Evolutionary conservation across 495 filamentous ascomycete species (phyloP).

Genomic region (Xanthoparmelia taractica): DNA sequence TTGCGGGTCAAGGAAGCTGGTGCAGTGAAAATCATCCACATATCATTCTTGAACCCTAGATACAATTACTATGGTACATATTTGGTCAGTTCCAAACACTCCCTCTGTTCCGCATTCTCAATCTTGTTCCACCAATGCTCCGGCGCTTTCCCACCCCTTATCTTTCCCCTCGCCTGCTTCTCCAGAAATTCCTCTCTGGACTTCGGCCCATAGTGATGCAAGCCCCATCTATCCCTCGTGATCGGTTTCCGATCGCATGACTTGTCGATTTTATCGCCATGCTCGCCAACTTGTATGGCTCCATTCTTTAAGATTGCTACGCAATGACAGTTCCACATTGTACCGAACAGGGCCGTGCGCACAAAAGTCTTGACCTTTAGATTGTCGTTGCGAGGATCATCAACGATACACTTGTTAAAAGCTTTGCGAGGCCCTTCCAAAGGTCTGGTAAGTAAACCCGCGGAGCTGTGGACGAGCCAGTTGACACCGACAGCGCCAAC

Average conservation of each 20-base stretch:
- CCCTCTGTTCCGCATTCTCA: conserved; percentile 1
- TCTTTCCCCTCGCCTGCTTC: conserved; percentile 10
- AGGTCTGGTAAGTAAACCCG: conserved; percentile 9
- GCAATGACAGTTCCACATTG: neutral
- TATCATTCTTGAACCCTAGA: neutral
- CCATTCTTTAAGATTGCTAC: neutral
- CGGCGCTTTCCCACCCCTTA: neutral
- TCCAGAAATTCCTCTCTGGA: conserved; percentile 10
- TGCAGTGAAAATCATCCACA: neutral
- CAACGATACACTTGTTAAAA: conserved; percentile 6
- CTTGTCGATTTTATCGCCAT: neutral
- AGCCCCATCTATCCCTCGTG: neutral
- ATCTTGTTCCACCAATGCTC: conserved; percentile 2
- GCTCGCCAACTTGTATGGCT: neutral
- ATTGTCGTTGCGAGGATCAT: neutral
- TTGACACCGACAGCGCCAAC: conserved; percentile 2
- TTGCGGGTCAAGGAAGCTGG: no score
- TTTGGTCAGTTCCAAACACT: neutral
- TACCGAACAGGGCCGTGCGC: neutral
- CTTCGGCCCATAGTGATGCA: neutral
- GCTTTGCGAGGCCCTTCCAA: conserved; percentile 1
- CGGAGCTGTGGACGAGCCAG: conserved; percentile 13
- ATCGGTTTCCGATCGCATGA: neutral
- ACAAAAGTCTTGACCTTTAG: neutral
- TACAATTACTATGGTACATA: neutral